Evolutionary conservation across 495 filamentous ascomycete species (phyloP).

Genomic region (Echria macrotheca): DNA sequence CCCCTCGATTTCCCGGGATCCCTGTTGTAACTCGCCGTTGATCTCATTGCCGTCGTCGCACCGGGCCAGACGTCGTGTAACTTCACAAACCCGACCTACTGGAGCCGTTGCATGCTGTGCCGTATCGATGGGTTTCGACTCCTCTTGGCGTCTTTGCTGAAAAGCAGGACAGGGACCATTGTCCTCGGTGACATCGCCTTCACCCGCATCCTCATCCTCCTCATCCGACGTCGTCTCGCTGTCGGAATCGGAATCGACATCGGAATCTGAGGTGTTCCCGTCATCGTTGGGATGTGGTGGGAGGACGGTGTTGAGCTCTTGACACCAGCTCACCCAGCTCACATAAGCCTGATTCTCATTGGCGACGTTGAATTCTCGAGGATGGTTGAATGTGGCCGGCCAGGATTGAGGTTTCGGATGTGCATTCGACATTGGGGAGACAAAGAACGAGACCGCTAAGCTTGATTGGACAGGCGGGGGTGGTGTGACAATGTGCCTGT

Average conservation of each 20-base stretch:
- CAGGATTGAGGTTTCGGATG: background rate
- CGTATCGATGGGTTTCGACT: background rate
- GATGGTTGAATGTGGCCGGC: background rate
- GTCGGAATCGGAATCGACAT: background rate
- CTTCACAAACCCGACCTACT: no score
- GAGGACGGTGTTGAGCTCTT: no score
- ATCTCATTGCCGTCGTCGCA: background rate
- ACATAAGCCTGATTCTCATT: background rate
- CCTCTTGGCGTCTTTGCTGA: background rate
- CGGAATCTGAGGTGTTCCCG: background rate
- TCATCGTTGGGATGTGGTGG: no score
- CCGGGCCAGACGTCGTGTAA: no score
- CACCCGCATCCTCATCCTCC: background rate
- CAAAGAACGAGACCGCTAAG: no score
- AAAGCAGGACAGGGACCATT: background rate
- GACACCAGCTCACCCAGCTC: no score
- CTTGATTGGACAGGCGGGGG: no score
- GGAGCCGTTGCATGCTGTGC: background rate
- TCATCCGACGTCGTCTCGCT: background rate
- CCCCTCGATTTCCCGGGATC: no score
- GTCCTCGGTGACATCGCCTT: background rate
- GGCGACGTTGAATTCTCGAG: background rate
- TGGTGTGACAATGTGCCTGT: no score
- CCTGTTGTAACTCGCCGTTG: background rate
- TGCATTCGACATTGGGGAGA: no score